Evolutionary conservation across 2,329 filamentous ascomycete genomes (phyloP), one percentile per base, ranked within the genome.

Genomic region (Alternaria alternata): DNA sequence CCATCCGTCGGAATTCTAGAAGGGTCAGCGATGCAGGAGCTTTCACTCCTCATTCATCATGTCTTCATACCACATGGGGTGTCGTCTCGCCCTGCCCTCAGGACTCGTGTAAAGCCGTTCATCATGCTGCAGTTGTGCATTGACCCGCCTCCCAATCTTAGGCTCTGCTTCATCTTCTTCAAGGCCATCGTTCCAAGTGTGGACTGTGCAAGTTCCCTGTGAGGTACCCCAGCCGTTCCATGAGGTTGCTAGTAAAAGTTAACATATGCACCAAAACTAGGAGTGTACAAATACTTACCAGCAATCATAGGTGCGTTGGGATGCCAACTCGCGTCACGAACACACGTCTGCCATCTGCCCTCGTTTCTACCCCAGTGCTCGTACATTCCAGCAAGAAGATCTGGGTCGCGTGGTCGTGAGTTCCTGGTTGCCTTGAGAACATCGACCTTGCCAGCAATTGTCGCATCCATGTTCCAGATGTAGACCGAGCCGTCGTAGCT

Each of bases 401-500:
- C 85, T 18, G 81, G 79, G 57, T 83, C 81, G 12, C 82, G 80
- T 1, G 87, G 86, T 39, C 89, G 82, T 9, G 87, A 86, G 64
- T 88, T 84, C 60, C 83, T 82, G 0, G 92, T 96, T 1, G 91
- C 89, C 62, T 85, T 81, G 43, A 87, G 85, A 7, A 97, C 94
- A 74, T 98, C 89, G 46, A 99, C 89, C 42, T 86, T 88, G 5
- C 86, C 88, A 0, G 92, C 93, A 11, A 92, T 74, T 0, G 93
- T 97, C 32, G 92, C 94, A 74, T 99, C 94, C 79, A 98, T 82
- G 74, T 98, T 98, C 86, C 92, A 99, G 42, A 98, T 87, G 69
- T 93, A 94, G 0, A 97, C 91, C 60, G 91, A 91, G 49, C 95
- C 95, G 68, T 97, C 93, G 65, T 92, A 88, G 70, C 92, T 96